phyloP scores from a whole-genome alignment of 2,329 filamentous ascomycete genomes.

The Xylaria sp. region DNA sequence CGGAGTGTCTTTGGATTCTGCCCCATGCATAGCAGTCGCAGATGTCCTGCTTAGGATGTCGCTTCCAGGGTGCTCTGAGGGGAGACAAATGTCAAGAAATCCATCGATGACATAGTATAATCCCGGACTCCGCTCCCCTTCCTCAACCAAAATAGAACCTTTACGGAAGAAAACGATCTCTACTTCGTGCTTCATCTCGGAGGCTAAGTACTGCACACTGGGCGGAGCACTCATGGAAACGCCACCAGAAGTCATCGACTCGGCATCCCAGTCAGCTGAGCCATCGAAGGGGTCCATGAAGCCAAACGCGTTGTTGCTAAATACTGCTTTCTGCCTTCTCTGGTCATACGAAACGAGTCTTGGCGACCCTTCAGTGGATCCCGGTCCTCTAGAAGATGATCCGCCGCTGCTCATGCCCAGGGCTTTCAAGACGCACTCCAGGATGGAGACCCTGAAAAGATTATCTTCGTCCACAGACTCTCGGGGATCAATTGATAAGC shows the following conservation, averaged over 20 bases:
- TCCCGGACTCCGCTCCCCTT: constrained; percentile 94
- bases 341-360: constrained; percentile 83
- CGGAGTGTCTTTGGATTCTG: constrained; percentile 31
- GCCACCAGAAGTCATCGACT: constrained; percentile 77
- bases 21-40: constrained; percentile 40
- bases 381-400: constrained; percentile 65
- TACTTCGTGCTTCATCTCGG: constrained; percentile 87
- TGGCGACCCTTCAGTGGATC: constrained; percentile 84
- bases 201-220: constrained; percentile 66
- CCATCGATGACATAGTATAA: constrained; percentile 98
- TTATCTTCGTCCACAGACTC: constrained; percentile 87
- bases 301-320: constrained; percentile 83
- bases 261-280: constrained; percentile 78
- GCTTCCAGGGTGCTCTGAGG: constrained; percentile 59
- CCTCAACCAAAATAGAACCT: constrained; percentile 90
- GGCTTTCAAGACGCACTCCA: constrained; percentile 95
- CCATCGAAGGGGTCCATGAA: constrained; percentile 85
- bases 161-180: constrained; percentile 98
- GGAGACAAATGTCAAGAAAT: constrained; percentile 92
- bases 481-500: constrained; percentile 65
- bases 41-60: constrained; percentile 45
- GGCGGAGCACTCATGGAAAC: constrained; percentile 63
- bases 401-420: constrained; percentile 77
- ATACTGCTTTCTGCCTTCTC: constrained; percentile 75
- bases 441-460: constrained; percentile 83